Evolutionary conservation across 164 flowering plant genomes (phyloP).

Genomic region (Akebia trifoliata): DNA sequence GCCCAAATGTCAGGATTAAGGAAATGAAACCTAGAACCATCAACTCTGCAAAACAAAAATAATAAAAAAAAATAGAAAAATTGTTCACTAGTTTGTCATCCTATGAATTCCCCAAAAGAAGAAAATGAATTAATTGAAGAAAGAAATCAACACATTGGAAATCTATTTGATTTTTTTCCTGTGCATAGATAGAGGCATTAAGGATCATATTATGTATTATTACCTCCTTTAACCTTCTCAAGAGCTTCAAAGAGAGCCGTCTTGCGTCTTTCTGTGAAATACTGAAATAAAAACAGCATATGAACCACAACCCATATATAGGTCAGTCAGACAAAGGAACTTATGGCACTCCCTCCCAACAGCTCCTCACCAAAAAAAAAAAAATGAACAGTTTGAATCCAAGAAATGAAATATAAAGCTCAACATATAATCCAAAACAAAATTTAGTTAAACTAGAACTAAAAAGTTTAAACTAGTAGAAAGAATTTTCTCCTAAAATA

Average conservation of each 20-base stretch:
- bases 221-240: constrained; percentile 93
- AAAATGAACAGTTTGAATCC: no score
- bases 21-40: constrained; percentile 76
- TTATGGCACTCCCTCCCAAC: no score
- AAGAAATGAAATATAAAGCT: no score
- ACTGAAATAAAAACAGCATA: constrained; percentile 35
- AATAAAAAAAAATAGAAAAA: not conserved
- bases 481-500: no score
- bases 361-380: no score
- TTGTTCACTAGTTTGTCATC: not conserved
- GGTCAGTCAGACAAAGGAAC: not conserved
- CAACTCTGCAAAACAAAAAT: constrained; percentile 37
- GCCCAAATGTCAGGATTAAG: constrained; percentile 48
- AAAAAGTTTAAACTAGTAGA: no score
- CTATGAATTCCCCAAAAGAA: not conserved
- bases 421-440: no score
- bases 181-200: not conserved
- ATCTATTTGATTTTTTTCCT: not conserved
- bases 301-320: not conserved
- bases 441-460: no score
- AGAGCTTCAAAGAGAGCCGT: constrained; percentile 75
- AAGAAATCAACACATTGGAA: not conserved
- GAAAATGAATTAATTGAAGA: constrained; percentile 1
- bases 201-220: not conserved
- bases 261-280: constrained; percentile 60